A percentile compares a stretch with the other conserved stretches of the same genome.
These are phyloP conservation scores for Plasmopara halstedii DNA, from an alignment of 352 stramenopile species.

Conservation along the genomic window DNA sequence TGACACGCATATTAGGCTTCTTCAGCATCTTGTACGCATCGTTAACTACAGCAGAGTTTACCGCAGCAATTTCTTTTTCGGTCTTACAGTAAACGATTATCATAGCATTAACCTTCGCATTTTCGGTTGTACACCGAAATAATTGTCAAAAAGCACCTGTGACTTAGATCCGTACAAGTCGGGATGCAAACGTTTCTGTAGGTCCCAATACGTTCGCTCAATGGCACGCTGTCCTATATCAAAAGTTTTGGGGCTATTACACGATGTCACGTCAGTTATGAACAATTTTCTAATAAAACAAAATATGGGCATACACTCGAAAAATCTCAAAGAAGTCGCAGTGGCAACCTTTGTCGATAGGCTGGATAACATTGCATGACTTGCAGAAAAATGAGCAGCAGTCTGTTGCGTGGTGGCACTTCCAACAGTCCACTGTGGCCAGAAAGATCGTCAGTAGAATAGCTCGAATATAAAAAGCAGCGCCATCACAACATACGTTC, in stretches of 20 bases:
- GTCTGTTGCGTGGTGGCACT: constrained; percentile 73
- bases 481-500: constrained; percentile 10
- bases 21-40: constrained; percentile 86
- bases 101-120: not conserved
- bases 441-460: constrained; percentile 1
- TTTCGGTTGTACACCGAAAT: not conserved
- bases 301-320: constrained; percentile 39
- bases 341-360: constrained; percentile 50
- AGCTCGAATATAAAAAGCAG: not conserved
- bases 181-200: constrained; percentile 80
- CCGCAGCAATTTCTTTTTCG: constrained; percentile 70
- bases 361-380: constrained; percentile 71
- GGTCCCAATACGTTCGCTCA: constrained; percentile 82
- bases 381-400: constrained; percentile 82
- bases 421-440: constrained; percentile 55
- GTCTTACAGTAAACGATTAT: constrained; percentile 30
- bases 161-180: constrained; percentile 84
- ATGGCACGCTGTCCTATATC: constrained; percentile 72
- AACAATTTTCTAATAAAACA: constrained; percentile 4
- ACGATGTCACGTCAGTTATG: not conserved
- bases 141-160: constrained; percentile 27
- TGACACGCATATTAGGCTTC: constrained; percentile 74
- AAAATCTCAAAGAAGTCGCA: constrained; percentile 88
- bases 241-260: constrained; percentile 65
- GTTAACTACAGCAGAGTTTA: constrained; percentile 76